Percentiles rank a stretch among this genome's conserved stretches.
Conservation (phyloP, 2,329 filamentous ascomycete genomes). For the Beauveria pseudobassiana region DNA sequence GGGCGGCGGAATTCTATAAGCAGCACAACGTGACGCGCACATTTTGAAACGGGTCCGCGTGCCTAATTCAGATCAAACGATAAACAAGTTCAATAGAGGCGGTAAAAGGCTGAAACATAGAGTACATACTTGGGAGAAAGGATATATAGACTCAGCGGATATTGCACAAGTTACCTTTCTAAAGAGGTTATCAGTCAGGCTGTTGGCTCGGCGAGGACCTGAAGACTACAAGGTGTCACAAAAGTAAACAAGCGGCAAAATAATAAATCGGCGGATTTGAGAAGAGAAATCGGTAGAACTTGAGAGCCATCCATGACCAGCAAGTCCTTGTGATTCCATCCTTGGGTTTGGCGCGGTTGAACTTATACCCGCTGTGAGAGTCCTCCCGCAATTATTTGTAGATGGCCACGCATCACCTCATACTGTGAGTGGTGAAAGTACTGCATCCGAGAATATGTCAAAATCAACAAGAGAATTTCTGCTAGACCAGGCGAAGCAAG, state of each 20-base stretch:
- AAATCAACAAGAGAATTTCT: background rate
- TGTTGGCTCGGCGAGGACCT: too few relatives aligned
- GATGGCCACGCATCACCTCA: background rate
- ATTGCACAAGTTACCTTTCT: too few relatives aligned
- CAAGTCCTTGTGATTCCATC: too few relatives aligned
- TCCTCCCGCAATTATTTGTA: background rate
- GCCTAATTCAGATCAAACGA: background rate
- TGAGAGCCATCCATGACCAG: too few relatives aligned
- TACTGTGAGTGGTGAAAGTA: background rate
- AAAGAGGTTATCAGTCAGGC: too few relatives aligned
- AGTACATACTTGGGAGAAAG: background rate
- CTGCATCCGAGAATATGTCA: background rate
- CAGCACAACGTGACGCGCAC: constrained; percentile 1
- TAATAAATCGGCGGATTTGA: too few relatives aligned
- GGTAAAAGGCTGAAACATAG: background rate
- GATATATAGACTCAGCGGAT: too few relatives aligned
- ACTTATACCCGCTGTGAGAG: background rate
- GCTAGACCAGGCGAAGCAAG: constrained; percentile 3
- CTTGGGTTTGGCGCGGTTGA: background rate
- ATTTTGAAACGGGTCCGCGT: background rate
- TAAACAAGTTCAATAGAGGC: background rate
- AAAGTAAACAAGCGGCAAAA: too few relatives aligned
- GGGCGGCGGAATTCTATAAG: constrained; percentile 50
- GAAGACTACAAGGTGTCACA: too few relatives aligned
- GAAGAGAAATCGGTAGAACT: too few relatives aligned